Evolutionary conservation across 768 basidiomycete species (phyloP).

Genomic region (Tricholoma hemisulphureum): DNA sequence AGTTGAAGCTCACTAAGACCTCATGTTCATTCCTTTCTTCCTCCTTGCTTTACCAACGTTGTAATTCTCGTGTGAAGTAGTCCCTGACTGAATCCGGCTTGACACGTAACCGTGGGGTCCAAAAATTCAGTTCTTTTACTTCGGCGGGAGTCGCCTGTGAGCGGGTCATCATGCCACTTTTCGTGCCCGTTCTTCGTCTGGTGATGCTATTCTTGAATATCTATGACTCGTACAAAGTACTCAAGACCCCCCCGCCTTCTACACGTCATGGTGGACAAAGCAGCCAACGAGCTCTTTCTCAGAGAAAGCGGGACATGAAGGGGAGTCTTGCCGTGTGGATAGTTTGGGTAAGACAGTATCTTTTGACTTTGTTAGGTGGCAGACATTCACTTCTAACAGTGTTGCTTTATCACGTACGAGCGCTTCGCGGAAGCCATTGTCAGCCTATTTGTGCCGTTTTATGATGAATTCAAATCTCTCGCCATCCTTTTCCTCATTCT

Average conservation of each 20-base stretch:
- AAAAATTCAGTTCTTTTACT: neutral
- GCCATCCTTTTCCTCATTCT: slow-evolving; percentile 71
- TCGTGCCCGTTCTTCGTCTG: slow-evolving; percentile 67
- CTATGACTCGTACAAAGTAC: slow-evolving; percentile 81
- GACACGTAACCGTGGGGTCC: neutral
- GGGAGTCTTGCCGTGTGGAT: slow-evolving; percentile 83
- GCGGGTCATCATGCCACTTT: slow-evolving; percentile 53
- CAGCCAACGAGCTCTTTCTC: slow-evolving; percentile 63
- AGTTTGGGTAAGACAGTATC: slow-evolving; percentile 62
- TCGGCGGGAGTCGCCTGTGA: slow-evolving; percentile 3
- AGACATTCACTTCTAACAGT: slow-evolving; percentile 39
- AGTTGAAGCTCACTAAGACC: slow-evolving; percentile 5
- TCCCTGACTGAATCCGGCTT: too few species aligned
- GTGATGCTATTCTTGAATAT: slow-evolving; percentile 75
- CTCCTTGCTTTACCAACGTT: slow-evolving; percentile 2
- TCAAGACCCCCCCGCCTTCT: slow-evolving; percentile 63
- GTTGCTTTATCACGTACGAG: slow-evolving; percentile 68
- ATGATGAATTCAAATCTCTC: slow-evolving; percentile 77
- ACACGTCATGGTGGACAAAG: slow-evolving; percentile 56
- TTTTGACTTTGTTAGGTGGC: slow-evolving; percentile 1
- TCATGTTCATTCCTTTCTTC: slow-evolving; percentile 12
- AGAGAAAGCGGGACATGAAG: slow-evolving; percentile 84
- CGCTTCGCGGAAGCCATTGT: slow-evolving; percentile 61
- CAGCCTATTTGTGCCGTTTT: slow-evolving; percentile 77
- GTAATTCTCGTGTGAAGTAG: slow-evolving; percentile 12